A percentile compares a stretch with the other conserved stretches of the same genome.
These are phyloP conservation scores for Lentinula sp. DNA, from an alignment of 768 basidiomycete species.

Conservation along the genomic window DNA sequence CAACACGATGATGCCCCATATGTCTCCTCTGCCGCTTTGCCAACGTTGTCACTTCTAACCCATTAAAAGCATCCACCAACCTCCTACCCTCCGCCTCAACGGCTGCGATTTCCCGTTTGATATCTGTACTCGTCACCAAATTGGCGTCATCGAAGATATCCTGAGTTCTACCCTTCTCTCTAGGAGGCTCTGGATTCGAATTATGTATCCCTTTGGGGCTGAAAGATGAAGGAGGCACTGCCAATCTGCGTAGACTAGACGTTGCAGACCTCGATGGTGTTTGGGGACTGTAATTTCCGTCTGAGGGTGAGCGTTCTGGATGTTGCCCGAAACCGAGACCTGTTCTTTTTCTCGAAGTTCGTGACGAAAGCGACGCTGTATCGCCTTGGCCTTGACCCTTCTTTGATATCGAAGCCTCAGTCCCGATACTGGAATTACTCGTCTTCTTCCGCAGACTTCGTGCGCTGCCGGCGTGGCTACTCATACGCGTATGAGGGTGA, in stretches of 20 bases:
- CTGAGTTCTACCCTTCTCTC: conserved; percentile 23
- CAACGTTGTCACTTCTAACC: conserved; percentile 66
- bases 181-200: conserved; percentile 30
- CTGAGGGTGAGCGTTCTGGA: conserved; percentile 21
- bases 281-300: conserved; percentile 21
- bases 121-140: conserved; percentile 53
- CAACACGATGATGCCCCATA: not conserved
- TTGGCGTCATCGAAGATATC: conserved; percentile 50
- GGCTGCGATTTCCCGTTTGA: conserved; percentile 57
- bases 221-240: conserved; percentile 59
- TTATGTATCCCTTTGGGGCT: conserved; percentile 23
- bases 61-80: conserved; percentile 75
- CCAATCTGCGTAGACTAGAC: conserved; percentile 40
- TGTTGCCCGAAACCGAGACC: conserved; percentile 5
- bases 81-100: conserved; percentile 69
- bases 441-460: conserved; percentile 40
- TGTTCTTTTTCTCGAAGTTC: conserved; percentile 19
- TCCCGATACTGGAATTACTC: conserved; percentile 42
- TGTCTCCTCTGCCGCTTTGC: conserved; percentile 34
- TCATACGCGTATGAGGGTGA: not conserved
- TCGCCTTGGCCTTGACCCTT: conserved; percentile 29
- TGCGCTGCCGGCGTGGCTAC: conserved; percentile 2
- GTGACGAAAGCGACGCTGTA: conserved; percentile 38
- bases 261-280: conserved; percentile 35
- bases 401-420: conserved; percentile 27